Evolutionary conservation across 257 asterid species (phyloP).

Genomic region (Solanum sitiens): DNA sequence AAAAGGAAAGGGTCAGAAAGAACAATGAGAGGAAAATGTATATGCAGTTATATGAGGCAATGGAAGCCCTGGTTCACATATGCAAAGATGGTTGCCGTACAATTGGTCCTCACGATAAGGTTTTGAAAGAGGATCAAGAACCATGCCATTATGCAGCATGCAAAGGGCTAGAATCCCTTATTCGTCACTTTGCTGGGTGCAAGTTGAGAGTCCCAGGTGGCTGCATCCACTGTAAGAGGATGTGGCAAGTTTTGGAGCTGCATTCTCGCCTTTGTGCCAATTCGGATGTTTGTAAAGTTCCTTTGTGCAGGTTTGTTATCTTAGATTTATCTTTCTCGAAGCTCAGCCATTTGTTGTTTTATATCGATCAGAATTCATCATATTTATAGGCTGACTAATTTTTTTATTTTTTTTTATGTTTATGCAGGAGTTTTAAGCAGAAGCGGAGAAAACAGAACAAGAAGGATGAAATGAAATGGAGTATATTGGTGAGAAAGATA

Average conservation of each 20-base stretch:
- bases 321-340: background rate
- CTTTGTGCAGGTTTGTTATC: slow-evolving; percentile 56
- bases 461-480: slow-evolving; percentile 76
- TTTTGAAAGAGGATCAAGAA: slow-evolving; percentile 22
- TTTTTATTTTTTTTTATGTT: background rate
- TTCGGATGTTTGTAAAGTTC: slow-evolving; percentile 53
- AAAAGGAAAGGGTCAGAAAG: slow-evolving; percentile 43
- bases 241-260: slow-evolving; percentile 77
- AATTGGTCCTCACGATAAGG: slow-evolving; percentile 67
- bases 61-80: slow-evolving; percentile 90
- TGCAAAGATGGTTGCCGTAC: slow-evolving; percentile 80
- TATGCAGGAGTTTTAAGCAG: slow-evolving; percentile 42
- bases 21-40: slow-evolving; percentile 38
- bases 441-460: slow-evolving; percentile 43
- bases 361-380: background rate
- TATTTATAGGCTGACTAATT: background rate
- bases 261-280: slow-evolving; percentile 75
- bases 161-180: slow-evolving; percentile 52
- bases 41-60: slow-evolving; percentile 64
- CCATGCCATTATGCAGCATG: slow-evolving; percentile 67
- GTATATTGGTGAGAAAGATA: slow-evolving; percentile 63
- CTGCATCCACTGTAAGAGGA: slow-evolving; percentile 77
- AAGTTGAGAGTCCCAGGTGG: slow-evolving; percentile 62
- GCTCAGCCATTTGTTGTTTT: background rate
- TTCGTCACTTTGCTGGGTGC: slow-evolving; percentile 78